phyloP scores from a whole-genome alignment of 108 stramenopile genomes.

The Nitzschia sp. region DNA sequence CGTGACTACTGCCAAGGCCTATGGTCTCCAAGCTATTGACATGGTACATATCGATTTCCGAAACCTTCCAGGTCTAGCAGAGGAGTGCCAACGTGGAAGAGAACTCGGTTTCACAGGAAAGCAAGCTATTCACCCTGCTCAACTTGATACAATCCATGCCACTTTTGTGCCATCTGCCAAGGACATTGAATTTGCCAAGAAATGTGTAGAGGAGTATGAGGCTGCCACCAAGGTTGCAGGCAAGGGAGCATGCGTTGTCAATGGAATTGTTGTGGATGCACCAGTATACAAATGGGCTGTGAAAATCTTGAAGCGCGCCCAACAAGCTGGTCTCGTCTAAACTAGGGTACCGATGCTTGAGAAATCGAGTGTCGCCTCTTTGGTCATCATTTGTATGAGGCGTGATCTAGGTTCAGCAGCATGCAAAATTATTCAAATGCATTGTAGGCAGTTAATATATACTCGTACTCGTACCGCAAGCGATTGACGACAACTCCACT shows the following conservation, averaged over 20 bases:
- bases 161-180: conserved; percentile 32
- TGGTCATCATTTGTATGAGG: not conserved
- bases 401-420: no score
- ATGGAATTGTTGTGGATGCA: conserved; percentile 39
- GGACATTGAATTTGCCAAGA: conserved; percentile 30
- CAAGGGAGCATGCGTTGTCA: conserved; percentile 34
- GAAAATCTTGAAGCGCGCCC: conserved; percentile 29
- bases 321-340: not conserved
- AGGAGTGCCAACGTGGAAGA: conserved; percentile 29
- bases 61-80: conserved; percentile 23
- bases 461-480: no score
- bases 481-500: no score
- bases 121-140: conserved; percentile 44
- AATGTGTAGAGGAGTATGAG: conserved; percentile 26
- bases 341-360: not conserved
- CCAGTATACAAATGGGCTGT: conserved; percentile 47
- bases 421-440: no score
- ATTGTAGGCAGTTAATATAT: no score
- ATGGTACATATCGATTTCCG: conserved; percentile 50
- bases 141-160: conserved; percentile 31
- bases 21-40: conserved; percentile 41
- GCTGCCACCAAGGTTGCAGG: conserved; percentile 17
- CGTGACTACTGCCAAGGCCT: conserved; percentile 36
- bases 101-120: conserved; percentile 44
- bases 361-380: not conserved